Base-by-base conservation (phyloP, 2,329 filamentous ascomycete species). In the Talaromyces sp. region DNA sequence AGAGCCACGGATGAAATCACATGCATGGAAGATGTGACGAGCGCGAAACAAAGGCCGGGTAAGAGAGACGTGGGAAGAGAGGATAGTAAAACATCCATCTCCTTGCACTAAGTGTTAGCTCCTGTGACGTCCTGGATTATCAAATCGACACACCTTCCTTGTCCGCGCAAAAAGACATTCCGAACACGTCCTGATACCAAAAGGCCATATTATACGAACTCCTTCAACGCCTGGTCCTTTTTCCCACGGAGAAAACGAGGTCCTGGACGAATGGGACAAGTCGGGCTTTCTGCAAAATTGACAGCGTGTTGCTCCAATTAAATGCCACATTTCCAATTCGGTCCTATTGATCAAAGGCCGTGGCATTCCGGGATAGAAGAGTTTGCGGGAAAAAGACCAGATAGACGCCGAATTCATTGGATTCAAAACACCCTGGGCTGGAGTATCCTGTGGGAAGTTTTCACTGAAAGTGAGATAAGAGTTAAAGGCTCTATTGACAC, bases 251-350 rank as follows among this genome's bases (percentile, higher is more conserved):
- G 57, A 77, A 69, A 76, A 78, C 70, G 63, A 73, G 67, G 63
- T 69, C 63, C 65, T 49, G 33, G 61, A 60, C 15, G 36, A 36
- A 55, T 30, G 25, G 55, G 63, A 60, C 19, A 64, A 64, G 55
- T 63, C 64, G 62, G 58, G 64, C 69, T 79, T 84, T 59, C 76
- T 78, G 74, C 91, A 95, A 66, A 87, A 85, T 69, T 93, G 87
- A 73, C 91, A 96, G 59, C 71, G 75, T 32, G 71, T 78, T 55
- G 84, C 83, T 72, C 85, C 87, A 39, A 86, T 80, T 57, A 95
- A 78, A 69, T 84, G 84, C 84, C 91, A 92, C 89, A 93, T 93
- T 49, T 88, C 84, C 65, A 90, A 78, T 73, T 95, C 91, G 49
- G 84, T 84, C 70, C 83, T 84, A 62, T 81, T 82, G 58, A 79